phyloP scores from a whole-genome alignment of 179 eudicot genomes.

The Nepenthes alata region DNA sequence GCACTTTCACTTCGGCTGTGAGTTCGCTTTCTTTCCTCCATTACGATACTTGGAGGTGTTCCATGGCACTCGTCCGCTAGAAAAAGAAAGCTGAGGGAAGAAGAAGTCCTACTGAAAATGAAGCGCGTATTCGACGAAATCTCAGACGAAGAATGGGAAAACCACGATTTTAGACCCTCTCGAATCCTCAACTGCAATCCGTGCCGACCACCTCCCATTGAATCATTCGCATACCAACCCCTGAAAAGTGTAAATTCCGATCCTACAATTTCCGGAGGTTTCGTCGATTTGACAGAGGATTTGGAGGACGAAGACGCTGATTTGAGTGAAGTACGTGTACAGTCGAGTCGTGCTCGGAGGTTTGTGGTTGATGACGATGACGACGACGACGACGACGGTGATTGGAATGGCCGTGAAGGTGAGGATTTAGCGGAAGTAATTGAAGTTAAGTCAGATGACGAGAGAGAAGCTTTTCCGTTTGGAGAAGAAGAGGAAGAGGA shows the following conservation, averaged over 20 bases:
- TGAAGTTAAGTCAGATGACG: slow-evolving; percentile 17
- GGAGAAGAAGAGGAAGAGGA: slow-evolving; percentile 22
- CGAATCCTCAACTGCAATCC: slow-evolving; percentile 32
- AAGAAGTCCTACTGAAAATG: slow-evolving; percentile 14
- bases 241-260: not conserved
- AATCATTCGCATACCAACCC: slow-evolving; percentile 43
- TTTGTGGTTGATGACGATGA: slow-evolving; percentile 64
- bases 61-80: no score
- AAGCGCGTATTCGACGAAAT: slow-evolving; percentile 53
- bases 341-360: slow-evolving; percentile 26
- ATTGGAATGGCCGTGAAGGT: slow-evolving; percentile 9
- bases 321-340: slow-evolving; percentile 2
- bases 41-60: no score
- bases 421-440: slow-evolving; percentile 7
- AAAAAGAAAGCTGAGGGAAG: no score
- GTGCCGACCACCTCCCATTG: slow-evolving; percentile 26
- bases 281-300: slow-evolving; percentile 30
- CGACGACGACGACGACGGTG: slow-evolving; percentile 19
- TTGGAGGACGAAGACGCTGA: slow-evolving; percentile 63
- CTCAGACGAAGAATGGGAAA: slow-evolving; percentile 77
- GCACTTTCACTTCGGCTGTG: no score
- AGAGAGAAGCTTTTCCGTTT: slow-evolving; percentile 10
- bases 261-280: slow-evolving; percentile 4
- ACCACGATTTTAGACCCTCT: slow-evolving; percentile 57
- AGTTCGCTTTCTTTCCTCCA: no score